Evolutionary conservation across 2,329 filamentous ascomycete genomes (phyloP).

Genomic region (Dothistroma septosporum): DNA sequence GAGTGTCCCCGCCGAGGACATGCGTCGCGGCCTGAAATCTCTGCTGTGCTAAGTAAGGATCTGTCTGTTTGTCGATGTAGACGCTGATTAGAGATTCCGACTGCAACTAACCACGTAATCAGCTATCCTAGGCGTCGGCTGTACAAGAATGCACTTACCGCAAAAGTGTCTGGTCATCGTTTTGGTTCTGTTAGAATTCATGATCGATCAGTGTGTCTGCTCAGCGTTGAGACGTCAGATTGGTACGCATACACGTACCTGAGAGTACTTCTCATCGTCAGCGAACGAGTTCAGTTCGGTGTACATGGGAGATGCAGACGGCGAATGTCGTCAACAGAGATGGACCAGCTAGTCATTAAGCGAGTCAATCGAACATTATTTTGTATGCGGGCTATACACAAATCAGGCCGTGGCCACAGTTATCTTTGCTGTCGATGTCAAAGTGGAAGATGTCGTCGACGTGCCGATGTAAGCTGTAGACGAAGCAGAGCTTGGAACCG

Average conservation of each 20-base stretch:
- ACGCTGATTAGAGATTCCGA: not conserved
- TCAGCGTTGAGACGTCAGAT: no score
- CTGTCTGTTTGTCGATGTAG: not conserved
- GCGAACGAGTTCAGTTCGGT: no score
- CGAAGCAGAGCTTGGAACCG: not conserved
- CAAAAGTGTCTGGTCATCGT: no score
- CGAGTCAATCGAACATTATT: not conserved
- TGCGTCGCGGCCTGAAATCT: not conserved
- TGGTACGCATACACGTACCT: no score
- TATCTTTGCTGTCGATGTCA: not conserved
- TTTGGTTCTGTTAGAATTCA: no score
- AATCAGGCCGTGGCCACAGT: not conserved
- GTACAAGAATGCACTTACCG: not conserved
- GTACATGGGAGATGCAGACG: no score
- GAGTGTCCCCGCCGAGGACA: not conserved
- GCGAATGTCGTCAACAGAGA: no score
- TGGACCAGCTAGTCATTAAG: not conserved
- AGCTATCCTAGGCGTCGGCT: not conserved
- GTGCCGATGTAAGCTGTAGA: not conserved
- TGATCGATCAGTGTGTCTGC: no score
- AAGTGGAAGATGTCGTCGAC: not conserved
- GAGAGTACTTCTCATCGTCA: no score
- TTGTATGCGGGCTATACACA: not conserved
- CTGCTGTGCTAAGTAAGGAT: not conserved
- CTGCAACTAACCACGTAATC: not conserved